Evolutionary conservation across 179 eudicot species (phyloP).

Genomic region (Silene noctiflora): DNA sequence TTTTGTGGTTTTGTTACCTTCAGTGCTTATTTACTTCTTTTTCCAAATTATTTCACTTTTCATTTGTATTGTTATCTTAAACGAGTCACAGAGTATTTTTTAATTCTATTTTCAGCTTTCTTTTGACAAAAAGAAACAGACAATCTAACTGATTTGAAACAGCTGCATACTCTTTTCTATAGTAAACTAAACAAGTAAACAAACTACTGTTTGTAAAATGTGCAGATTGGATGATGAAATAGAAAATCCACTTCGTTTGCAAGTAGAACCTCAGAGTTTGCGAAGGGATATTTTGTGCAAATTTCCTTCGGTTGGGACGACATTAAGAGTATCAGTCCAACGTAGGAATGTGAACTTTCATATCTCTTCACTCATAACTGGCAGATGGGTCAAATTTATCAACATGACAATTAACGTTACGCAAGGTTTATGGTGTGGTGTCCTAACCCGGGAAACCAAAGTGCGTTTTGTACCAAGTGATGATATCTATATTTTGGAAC

Average conservation of each 20-base stretch:
- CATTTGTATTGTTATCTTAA: not conserved
- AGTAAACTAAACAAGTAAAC: conserved; percentile 14
- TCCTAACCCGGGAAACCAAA: conserved; percentile 54
- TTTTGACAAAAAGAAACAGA: no score
- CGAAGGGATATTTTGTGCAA: conserved; percentile 52
- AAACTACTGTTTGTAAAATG: conserved; percentile 21
- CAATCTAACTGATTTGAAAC: not conserved
- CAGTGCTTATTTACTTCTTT: not conserved
- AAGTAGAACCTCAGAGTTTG: conserved; percentile 52
- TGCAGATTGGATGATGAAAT: conserved; percentile 65
- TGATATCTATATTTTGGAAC: conserved; percentile 40
- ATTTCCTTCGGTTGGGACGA: conserved; percentile 74
- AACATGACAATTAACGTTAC: conserved; percentile 41
- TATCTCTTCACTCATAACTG: conserved; percentile 44
- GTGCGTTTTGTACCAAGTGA: conserved; percentile 57
- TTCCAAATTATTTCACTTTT: not conserved
- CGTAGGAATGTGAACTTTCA: conserved; percentile 46
- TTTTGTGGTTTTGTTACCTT: not conserved
- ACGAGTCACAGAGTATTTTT: not conserved
- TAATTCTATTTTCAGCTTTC: not conserved
- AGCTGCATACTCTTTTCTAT: not conserved
- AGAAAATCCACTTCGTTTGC: conserved; percentile 54
- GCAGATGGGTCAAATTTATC: conserved; percentile 66
- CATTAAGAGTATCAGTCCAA: conserved; percentile 54
- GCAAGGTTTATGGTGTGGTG: conserved; percentile 65